A percentile compares a stretch with the other conserved stretches of the same genome.
Conservation (phyloP, 352 stramenopile genomes). For the Pythium volutum region DNA sequence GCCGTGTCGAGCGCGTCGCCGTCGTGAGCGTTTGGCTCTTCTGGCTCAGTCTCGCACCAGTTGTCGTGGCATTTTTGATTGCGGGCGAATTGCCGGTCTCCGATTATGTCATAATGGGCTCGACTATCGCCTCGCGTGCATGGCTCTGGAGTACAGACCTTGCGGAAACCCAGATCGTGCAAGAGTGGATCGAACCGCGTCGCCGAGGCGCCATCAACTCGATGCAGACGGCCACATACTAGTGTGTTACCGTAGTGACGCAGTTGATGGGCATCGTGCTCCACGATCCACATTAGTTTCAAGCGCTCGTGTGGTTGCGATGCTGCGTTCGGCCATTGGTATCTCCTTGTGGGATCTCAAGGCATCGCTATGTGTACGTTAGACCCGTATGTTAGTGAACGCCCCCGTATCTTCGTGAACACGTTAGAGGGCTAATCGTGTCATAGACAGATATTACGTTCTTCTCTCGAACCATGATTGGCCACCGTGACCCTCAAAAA, state of each 20-base stretch:
- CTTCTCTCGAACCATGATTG: too few relatives aligned
- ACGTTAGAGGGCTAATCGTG: too few relatives aligned
- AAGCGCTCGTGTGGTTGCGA: slow-evolving; percentile 23
- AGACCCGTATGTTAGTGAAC: not conserved
- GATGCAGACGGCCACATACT: slow-evolving; percentile 27
- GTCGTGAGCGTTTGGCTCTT: slow-evolving; percentile 27
- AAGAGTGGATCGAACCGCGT: slow-evolving; percentile 26
- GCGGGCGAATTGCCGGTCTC: slow-evolving; percentile 21
- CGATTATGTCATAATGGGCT: slow-evolving; percentile 26
- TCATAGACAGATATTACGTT: too few relatives aligned
- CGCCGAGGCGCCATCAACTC: slow-evolving; percentile 26
- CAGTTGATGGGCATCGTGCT: slow-evolving; percentile 30
- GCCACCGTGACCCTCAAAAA: too few relatives aligned
- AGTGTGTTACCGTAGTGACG: slow-evolving; percentile 26
- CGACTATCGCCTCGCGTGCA: slow-evolving; percentile 17
- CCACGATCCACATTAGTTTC: slow-evolving; percentile 25
- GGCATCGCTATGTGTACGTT: slow-evolving; percentile 9
- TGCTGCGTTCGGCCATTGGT: slow-evolving; percentile 18
- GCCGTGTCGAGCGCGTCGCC: slow-evolving; percentile 18
- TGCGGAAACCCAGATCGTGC: slow-evolving; percentile 29
- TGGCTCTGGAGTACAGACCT: slow-evolving; percentile 29
- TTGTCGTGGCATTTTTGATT: slow-evolving; percentile 16
- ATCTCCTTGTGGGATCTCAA: slow-evolving; percentile 27
- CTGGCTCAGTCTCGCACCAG: slow-evolving; percentile 21
- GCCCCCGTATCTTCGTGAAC: too few relatives aligned